Evolutionary conservation across 305 asterid genomes (phyloP), one percentile per base, ranked within the genome.

Genomic region (Lippia alba): DNA sequence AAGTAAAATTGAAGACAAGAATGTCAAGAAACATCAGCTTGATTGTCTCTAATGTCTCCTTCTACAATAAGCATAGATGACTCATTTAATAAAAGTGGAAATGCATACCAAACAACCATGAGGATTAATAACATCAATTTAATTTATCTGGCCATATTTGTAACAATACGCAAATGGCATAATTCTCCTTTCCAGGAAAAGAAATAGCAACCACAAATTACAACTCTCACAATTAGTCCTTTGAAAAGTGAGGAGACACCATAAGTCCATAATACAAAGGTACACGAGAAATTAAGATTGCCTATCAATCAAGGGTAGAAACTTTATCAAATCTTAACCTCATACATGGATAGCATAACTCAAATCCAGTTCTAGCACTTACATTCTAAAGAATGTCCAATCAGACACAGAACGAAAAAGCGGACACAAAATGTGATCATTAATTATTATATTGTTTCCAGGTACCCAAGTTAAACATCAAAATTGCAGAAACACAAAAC

Each of bases 181-280:
- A 19, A 9, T 11, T 20, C 5, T 39, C 10, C 10, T 39, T 39
- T 39, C 0, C 45, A 56, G 32, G 32, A 45, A 55, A 10, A 16
- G 53, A 49, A 69, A 69, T 48, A 11, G 41, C 20, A 24, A 3
- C 57, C 55, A n/a, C 66, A 67, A 10, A 45, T 39, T 39, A 39
- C 3, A 24, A 24, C 30, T 1, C 30, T 24, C 1, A 24, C 30
- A 24, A 24, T 24, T 24, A 24, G 30, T 24, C 3, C 30, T 24
- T 24, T 24, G 30, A 24, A 24, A 24, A 24, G 30, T 24, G 30
- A 24, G 3, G 30, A 24, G 2, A 24, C 30, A 24, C 30, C 30
- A 24, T 24, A 24, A 24, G 30, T 24, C 30, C 30, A 24, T 24
- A 24, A 24, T 3, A 24, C 2, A 24, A 24, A 24, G 30, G 30